These are phyloP conservation scores for Striga asiatica DNA, from an alignment of 257 asterid species.

Conservation along the genomic window DNA sequence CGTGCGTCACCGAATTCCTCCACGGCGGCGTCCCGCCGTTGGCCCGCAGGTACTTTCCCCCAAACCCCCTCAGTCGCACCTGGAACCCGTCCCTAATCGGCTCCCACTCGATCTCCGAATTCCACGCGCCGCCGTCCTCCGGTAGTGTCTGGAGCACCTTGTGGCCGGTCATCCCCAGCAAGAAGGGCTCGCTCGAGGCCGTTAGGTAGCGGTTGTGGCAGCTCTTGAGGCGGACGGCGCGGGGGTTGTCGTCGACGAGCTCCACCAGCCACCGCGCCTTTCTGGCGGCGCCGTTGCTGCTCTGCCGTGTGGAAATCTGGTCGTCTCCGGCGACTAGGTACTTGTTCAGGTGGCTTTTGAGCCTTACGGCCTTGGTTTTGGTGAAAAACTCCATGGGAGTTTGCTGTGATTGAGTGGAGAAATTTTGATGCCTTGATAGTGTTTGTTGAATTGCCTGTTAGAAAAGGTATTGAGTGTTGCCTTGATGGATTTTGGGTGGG, in stretches of 20 bases:
- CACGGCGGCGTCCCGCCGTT: slow-evolving; percentile 98
- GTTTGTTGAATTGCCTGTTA: background rate
- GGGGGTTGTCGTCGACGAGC: slow-evolving; percentile 37
- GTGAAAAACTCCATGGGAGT: slow-evolving; percentile 55
- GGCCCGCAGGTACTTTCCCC: slow-evolving; percentile 64
- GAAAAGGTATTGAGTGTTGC: too few relatives aligned
- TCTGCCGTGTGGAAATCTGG: slow-evolving; percentile 52
- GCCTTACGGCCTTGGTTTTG: slow-evolving; percentile 47
- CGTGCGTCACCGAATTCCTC: slow-evolving; percentile 82
- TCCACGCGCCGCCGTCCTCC: slow-evolving; percentile 24
- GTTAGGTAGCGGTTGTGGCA: slow-evolving; percentile 57
- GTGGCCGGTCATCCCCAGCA: slow-evolving; percentile 76
- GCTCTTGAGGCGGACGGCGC: slow-evolving; percentile 58
- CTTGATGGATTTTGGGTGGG: background rate
- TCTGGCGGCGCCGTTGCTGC: slow-evolving; percentile 46
- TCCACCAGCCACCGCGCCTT: slow-evolving; percentile 81
- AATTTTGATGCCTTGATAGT: background rate
- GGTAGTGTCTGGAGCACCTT: slow-evolving; percentile 46
- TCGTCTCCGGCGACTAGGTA: slow-evolving; percentile 82
- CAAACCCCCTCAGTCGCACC: slow-evolving; percentile 45
- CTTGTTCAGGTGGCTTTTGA: slow-evolving; percentile 62
- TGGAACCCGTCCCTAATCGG: slow-evolving; percentile 80
- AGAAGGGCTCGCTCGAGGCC: slow-evolving; percentile 46
- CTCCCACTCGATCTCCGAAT: slow-evolving; percentile 52
- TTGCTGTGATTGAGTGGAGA: too few relatives aligned